Conservation (phyloP, 108 stramenopile genomes). For the Pseudonitzschia multiseries region DNA sequence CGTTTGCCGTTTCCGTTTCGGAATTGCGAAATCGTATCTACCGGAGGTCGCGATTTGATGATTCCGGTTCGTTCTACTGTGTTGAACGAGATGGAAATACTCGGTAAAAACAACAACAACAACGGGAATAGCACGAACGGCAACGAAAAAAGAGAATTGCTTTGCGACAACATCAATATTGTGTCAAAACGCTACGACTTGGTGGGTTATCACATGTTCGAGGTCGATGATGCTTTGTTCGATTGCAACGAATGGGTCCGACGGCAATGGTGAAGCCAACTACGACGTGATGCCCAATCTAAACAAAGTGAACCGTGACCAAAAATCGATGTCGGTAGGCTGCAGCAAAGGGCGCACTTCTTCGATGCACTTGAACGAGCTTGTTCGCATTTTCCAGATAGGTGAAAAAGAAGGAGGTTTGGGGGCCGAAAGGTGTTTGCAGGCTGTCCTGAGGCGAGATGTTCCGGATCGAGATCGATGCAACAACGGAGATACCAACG, state of each 20-base stretch:
- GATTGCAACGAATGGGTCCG: not conserved
- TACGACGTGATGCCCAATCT: not conserved
- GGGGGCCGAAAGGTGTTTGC: not conserved
- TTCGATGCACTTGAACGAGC: not conserved
- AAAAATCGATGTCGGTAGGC: not conserved
- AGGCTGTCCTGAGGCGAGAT: not conserved
- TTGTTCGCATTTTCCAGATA: not conserved
- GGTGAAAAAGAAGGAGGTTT: not conserved
- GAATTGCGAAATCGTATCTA: not conserved
- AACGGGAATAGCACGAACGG: not conserved
- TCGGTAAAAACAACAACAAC: not conserved
- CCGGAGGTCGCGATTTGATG: conserved; percentile 4
- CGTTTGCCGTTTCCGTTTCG: not conserved
- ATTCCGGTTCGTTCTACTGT: not conserved
- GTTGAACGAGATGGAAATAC: not conserved
- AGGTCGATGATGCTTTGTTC: not conserved
- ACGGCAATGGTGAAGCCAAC: not conserved
- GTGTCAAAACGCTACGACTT: not conserved
- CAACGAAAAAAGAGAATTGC: not conserved
- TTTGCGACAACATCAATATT: not conserved
- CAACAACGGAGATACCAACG: not conserved
- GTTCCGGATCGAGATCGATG: not conserved
- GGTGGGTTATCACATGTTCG: conserved; percentile 4
- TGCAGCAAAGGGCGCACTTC: not conserved
- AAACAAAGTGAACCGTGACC: not conserved